Conservation (phyloP, 2,329 filamentous ascomycete species). For the Simplicillium aogashimaense region DNA sequence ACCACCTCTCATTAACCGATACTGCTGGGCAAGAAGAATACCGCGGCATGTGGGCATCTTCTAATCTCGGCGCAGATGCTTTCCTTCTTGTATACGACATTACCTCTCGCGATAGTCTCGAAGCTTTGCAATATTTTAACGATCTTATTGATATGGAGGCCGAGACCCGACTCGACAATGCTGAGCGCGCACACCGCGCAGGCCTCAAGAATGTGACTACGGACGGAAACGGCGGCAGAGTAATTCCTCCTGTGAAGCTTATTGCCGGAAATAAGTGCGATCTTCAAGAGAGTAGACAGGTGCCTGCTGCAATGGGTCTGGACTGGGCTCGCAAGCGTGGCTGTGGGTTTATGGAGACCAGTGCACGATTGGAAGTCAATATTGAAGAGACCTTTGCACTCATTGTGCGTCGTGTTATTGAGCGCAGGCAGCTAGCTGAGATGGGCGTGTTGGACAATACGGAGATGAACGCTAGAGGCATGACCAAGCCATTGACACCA, state of each 20-base stretch:
- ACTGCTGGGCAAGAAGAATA: conserved; percentile 88
- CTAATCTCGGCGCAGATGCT: conserved; percentile 69
- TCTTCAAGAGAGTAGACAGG: conserved; percentile 57
- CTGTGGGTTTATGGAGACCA: conserved; percentile 87
- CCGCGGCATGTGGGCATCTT: conserved; percentile 73
- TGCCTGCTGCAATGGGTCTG: conserved; percentile 60
- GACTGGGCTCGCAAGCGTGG: conserved; percentile 65
- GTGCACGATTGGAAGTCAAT: conserved; percentile 73
- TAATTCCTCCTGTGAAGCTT: conserved; percentile 68
- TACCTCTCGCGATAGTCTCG: conserved; percentile 57
- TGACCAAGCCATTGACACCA: conserved; percentile 49
- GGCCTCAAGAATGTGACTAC: conserved; percentile 20
- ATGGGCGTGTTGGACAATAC: conserved; percentile 31
- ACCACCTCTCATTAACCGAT: conserved; percentile 72
- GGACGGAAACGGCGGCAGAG: conserved; percentile 27
- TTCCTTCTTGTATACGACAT: conserved; percentile 87
- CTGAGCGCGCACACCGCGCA: conserved; percentile 37
- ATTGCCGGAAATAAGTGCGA: conserved; percentile 85
- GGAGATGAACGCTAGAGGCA: conserved; percentile 37
- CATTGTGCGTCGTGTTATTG: conserved; percentile 51
- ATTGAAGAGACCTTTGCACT: conserved; percentile 82
- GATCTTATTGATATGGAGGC: conserved; percentile 77
- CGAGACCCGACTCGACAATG: conserved; percentile 57
- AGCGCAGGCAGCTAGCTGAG: conserved; percentile 42
- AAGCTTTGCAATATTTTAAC: conserved; percentile 68